Conservation (phyloP, 768 basidiomycete genomes). For the Lentinula aciculospora region DNA sequence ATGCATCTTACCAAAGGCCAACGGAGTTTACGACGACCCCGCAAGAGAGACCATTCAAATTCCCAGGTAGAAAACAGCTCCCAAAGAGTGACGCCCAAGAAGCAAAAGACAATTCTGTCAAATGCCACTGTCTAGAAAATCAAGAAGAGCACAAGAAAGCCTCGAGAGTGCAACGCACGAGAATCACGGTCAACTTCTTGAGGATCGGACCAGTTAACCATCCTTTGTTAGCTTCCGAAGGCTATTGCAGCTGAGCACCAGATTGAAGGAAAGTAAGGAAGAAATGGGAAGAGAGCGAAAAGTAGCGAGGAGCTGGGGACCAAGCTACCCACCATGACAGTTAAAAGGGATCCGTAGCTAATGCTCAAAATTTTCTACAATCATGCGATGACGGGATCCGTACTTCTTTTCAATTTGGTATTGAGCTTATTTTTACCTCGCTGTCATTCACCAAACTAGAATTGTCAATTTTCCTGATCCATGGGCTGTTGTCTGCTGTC, state of each 20-base stretch:
- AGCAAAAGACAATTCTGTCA: conserved; percentile 51
- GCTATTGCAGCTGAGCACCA: background rate
- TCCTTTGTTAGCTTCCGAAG: conserved; percentile 12
- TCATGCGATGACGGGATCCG: background rate
- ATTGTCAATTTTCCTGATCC: background rate
- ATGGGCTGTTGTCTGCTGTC: too few relatives aligned
- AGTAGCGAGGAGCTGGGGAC: background rate
- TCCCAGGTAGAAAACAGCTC: conserved; percentile 56
- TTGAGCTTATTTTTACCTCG: conserved; percentile 1
- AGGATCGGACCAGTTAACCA: conserved; percentile 49
- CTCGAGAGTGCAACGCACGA: conserved; percentile 19
- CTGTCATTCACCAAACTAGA: conserved; percentile 2
- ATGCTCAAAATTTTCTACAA: background rate
- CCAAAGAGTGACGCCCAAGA: conserved; percentile 66
- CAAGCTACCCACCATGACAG: background rate
- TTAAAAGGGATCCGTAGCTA: background rate
- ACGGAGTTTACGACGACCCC: conserved; percentile 49
- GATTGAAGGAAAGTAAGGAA: background rate
- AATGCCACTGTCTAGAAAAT: conserved; percentile 40
- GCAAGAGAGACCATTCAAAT: conserved; percentile 66
- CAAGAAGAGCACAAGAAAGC: background rate
- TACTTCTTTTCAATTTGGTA: conserved; percentile 1
- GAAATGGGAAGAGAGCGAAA: background rate
- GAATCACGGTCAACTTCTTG: conserved; percentile 37
- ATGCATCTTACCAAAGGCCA: conserved; percentile 60